A percentile compares a stretch with the other conserved stretches of the same genome.
Conservation (phyloP, 2,329 filamentous ascomycete genomes). For the Cladobotryum mycophilum region DNA sequence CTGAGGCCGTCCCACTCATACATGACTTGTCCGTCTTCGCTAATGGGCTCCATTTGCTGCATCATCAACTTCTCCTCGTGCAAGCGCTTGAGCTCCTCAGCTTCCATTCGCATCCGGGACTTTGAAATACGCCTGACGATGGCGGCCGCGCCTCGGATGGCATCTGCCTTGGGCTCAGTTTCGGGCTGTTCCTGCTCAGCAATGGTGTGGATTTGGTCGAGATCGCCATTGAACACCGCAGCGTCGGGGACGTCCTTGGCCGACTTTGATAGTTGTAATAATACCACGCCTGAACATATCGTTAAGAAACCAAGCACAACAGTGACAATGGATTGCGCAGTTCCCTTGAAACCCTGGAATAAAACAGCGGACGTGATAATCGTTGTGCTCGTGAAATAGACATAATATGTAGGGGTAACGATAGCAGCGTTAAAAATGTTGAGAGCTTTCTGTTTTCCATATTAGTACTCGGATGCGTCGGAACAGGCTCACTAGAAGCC, state of each 20-base stretch:
- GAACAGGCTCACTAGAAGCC: neutral
- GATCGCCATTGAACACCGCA: slow-evolving; percentile 83
- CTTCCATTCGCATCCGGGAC: slow-evolving; percentile 69
- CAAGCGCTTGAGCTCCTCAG: slow-evolving; percentile 70
- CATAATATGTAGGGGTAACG: slow-evolving; percentile 97
- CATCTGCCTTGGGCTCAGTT: slow-evolving; percentile 90
- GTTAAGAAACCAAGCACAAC: slow-evolving; percentile 90
- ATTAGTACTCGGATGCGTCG: neutral
- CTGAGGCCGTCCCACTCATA: slow-evolving; percentile 91
- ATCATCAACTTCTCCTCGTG: slow-evolving; percentile 71
- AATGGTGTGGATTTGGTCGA: slow-evolving; percentile 92
- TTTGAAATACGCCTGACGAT: slow-evolving; percentile 78
- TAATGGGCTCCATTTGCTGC: slow-evolving; percentile 62
- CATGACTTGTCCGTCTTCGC: slow-evolving; percentile 61
- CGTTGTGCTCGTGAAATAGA: slow-evolving; percentile 93
- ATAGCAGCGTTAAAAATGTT: slow-evolving; percentile 96
- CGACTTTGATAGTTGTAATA: slow-evolving; percentile 95
- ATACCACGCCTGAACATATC: slow-evolving; percentile 86
- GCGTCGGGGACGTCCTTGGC: slow-evolving; percentile 95
- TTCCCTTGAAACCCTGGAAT: slow-evolving; percentile 91
- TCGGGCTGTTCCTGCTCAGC: slow-evolving; percentile 95
- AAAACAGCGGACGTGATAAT: slow-evolving; percentile 90
- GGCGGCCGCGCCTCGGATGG: slow-evolving; percentile 83
- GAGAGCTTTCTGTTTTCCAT: slow-evolving; percentile 78
- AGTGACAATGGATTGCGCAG: slow-evolving; percentile 70